Base-by-base conservation (phyloP, 805 yeast genomes). In the Wickerhamomyces rabaulensis region DNA sequence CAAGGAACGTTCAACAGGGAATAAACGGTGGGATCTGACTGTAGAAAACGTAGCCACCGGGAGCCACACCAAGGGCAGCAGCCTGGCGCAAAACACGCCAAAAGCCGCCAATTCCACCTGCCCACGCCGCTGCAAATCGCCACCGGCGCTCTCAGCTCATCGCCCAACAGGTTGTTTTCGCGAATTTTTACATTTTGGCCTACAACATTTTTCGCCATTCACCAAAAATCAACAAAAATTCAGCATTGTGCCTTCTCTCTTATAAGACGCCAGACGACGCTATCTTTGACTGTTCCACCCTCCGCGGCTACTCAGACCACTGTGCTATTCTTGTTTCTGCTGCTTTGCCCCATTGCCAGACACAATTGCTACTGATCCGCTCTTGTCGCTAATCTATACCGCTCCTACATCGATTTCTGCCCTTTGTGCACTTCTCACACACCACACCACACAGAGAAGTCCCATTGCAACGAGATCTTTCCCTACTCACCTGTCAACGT, bases 381-480 rank as follows among this genome's bases (percentile, higher is more conserved):
- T 33, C 20, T 33, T 16, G 20, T 17, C 20, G 20, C 36, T 33
- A 33, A n/a, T 33, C 20, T 33, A 7, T 16, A 33, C 17, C 10
- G 17, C 36, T 17, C 10, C 20, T 33, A 33, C 36, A 16, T 33
- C 10, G 36, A 33, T 33, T 33, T 33, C 20, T 9, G 3, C 17
- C 36, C 20, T 16, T 33, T 33, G 20, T 4, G 20, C 20, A 7
- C 36, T 33, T 33, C 36, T 33, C 31, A 35, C 25, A 40, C 41
- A 37, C 45, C 45, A 42, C 45, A 42, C 40, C 45, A 42, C 22
- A 33, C 12, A 16, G 36, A 33, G 36, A 33, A 33, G 23, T 36
- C 23, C 39, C 17, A 36, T 19, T 36, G 23, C 25, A 13, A 37
- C 27, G 17, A 37, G 15, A 39, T 25, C 21, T 40, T 29, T 39